Base-by-base conservation (phyloP, 176 grass and related monocot species). In the Rhynchospora pubera region DNA sequence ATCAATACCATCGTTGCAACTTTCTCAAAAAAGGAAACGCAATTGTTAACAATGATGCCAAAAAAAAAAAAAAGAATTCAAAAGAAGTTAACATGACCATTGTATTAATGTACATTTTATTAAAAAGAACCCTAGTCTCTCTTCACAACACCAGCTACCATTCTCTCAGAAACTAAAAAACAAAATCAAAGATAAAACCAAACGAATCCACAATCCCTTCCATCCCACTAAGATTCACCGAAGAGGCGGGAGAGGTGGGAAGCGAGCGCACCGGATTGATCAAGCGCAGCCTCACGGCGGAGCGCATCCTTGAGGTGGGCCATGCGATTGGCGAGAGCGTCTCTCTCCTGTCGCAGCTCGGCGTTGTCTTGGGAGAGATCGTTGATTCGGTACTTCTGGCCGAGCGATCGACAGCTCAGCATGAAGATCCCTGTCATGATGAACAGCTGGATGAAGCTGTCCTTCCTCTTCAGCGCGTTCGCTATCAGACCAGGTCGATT, bases 391-490 rank as follows among this genome's bases (percentile, higher is more conserved):
- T 95, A 82, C 84, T 99, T 99, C 89, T 99, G 92, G 50, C 92
- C 71, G 48, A 99, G 85, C 43, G 87, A 90, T 8, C 92, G 88
- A 22, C 92, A 45, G 85, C 92, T 95, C 66, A 99, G 73, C 92
- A 99, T 95, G 79, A 99, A 50, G 87, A 99, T 68, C 79, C 92
- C 89, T 9, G 84, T 79, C 90, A 99, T 93, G 32, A 99, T 66
- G 46, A 99, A 83, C 62, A 99, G 79, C 84, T 99, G 92, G 84
- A 95, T 83, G 90, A 91, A 99, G 61, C 81, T 75, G 9, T 93
- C 86, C 87, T 99, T 95, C 46, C 91, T 86, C 84, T 99, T 99
- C 53, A 78, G 55, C 84, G 87, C 92, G 70, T 88, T 94, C 69
- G 76, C 87, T 75, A 94, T 22, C 13, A 99, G 46, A 9, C 87